Percentiles rank a stretch among this genome's conserved stretches.
Conservation (phyloP, 2,329 filamentous ascomycete genomes). For the Diaporthe vaccinii region DNA sequence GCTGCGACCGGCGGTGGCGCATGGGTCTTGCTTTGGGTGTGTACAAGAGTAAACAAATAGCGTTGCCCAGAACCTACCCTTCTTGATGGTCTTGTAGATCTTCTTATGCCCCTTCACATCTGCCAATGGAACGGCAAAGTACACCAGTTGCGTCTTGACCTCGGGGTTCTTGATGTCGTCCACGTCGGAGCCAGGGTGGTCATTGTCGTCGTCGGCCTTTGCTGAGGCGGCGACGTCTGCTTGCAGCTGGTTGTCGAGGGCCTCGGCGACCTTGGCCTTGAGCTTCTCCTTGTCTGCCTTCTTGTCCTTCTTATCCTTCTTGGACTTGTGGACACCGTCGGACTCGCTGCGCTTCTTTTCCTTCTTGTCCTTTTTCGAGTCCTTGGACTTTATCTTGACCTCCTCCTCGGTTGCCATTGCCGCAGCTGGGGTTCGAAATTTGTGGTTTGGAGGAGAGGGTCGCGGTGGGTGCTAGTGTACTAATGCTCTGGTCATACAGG, state of each 20-base stretch:
- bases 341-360: slow-evolving; percentile 67
- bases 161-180: slow-evolving; percentile 57
- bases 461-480: background rate
- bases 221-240: slow-evolving; percentile 64
- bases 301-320: slow-evolving; percentile 75
- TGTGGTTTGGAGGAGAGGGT: background rate
- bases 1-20: slow-evolving; percentile 36
- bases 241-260: slow-evolving; percentile 75
- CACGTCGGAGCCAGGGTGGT: slow-evolving; percentile 46
- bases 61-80: slow-evolving; percentile 58
- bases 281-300: slow-evolving; percentile 83
- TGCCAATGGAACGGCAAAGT: slow-evolving; percentile 85
- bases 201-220: slow-evolving; percentile 58
- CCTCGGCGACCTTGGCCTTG: slow-evolving; percentile 68
- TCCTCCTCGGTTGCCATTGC: slow-evolving; percentile 63
- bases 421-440: background rate
- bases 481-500: background rate
- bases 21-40: slow-evolving; percentile 28
- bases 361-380: slow-evolving; percentile 70
- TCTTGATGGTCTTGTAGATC: slow-evolving; percentile 75
- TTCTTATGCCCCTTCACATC: slow-evolving; percentile 82
- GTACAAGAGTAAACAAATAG: slow-evolving; percentile 36
- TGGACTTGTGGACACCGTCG: slow-evolving; percentile 66
- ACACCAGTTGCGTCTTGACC: slow-evolving; percentile 71
- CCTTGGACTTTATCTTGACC: slow-evolving; percentile 61